Base-by-base conservation (phyloP, 345 rosid genomes). In the Moringa oleifera region DNA sequence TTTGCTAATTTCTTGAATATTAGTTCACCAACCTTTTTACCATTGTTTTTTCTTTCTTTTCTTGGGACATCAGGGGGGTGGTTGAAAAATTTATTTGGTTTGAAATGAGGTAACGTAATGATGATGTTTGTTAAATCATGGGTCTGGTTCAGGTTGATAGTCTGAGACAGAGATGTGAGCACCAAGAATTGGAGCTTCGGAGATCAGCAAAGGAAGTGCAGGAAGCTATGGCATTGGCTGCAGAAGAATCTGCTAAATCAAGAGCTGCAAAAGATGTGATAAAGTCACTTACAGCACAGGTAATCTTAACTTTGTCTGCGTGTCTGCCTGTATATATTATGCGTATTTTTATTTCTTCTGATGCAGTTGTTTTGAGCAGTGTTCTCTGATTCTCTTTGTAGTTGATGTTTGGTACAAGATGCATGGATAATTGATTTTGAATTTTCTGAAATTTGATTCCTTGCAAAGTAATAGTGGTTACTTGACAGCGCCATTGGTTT, bases 251-350 rank as follows among this genome's bases (percentile, higher is more conserved):
- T 18, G 78, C 85, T 21, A 94, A 86, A 77, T 83, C 92, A 53
- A 85, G 76, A 82, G 92, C 91, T 57, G 95, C 96, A 69, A 94
- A 90, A 78, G 99, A 94, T 61, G 99, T 90, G 62, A 90, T 94
- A 63, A 94, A 85, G 74, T 94, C 96, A 17, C 85, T 94, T 45
- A 94, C 97, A 58, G 82, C 89, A 45, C 97, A 90, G 96, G 99
- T 88, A 60, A 57, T 46, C 47, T 41, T 41, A 11, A 41, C 12
- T 5, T 41, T 41, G 6, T 41, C 17, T 41, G 6, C 47, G 1
- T 28, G 33, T 28, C 8, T 28, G n/a, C n/a, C n/a, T n/a, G n/a
- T n/a, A n/a, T n/a, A n/a, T n/a, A n/a, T n/a, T n/a, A n/a, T n/a
- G n/a, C n/a, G n/a, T n/a, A n/a, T 33, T 33, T 33, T 33, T 33